Evolutionary conservation across 768 basidiomycete genomes (phyloP), one percentile per base, ranked within the genome.

Genomic region (Psilocybe tampanensis): DNA sequence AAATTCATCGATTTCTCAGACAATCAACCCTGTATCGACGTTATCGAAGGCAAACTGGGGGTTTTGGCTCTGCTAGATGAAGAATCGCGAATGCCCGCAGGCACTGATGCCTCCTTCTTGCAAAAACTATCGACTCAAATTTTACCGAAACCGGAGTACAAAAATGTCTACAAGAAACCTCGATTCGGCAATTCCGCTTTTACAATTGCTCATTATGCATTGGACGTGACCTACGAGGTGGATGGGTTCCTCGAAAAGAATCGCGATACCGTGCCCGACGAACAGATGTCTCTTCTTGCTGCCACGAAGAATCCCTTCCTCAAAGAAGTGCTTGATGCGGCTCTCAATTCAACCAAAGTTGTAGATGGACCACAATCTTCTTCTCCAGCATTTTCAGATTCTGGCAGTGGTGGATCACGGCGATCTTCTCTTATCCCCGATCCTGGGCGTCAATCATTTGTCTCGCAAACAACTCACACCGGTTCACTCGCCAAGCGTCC

Each of bases 201-300:
- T 74, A 98, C 96, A 1, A 94, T 99, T 64, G 92, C 95, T 8
- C 97, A 99, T 69, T 99, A 99, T 71, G 97, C 97, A 4, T 78
- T 94, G 66, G 97, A 99, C 70, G 97, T 99, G 54, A 98, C 95
- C 2, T 99, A 99, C 73, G 97, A 98, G 68, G 93, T 91, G 6
- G 97, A 98, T 62, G 95, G 97, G 18, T 99, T 99, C 75, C 78
- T 99, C 70, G 97, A 99, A 76, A 99, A 99, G 79, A 99, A 99
- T 69, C 81, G 96, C 55, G 97, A 99, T 70, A 98, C 97, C 1
- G 97, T 99, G 3, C 97, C 97, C 2, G 97, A 99, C 64, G 97
- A 99, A 67, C 97, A 98, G 54, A 93, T 99, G 84, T 76, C 86
- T 2, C 80, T 98, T 9, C 81, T 99, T 33, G 89, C 90, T 44